phyloP scores from a whole-genome alignment of 1,139 yeast species.

The Suhomyces maxii region DNA sequence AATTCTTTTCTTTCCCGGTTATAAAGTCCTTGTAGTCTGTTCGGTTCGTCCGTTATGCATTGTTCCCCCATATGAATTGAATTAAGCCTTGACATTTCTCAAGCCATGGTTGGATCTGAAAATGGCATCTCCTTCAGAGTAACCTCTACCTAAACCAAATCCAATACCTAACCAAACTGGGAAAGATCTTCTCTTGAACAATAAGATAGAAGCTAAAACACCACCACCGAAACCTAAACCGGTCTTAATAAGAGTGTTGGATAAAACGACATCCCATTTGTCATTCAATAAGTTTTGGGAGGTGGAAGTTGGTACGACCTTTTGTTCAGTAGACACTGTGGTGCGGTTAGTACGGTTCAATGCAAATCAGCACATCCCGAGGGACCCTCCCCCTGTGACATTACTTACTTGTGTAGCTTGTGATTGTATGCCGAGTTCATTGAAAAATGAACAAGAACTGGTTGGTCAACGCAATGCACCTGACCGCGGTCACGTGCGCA shows the following conservation, averaged over 20 bases:
- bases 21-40: neutral
- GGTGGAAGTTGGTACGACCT: slow-evolving; percentile 31
- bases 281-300: slow-evolving; percentile 69
- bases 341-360: neutral
- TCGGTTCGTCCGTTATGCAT: neutral
- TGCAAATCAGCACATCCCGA: neutral
- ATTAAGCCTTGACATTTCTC: slow-evolving; percentile 66
- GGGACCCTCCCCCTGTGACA: neutral
- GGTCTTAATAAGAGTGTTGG: slow-evolving; percentile 91
- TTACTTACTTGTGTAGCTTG: slow-evolving; percentile 2
- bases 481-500: neutral
- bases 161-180: slow-evolving; percentile 98
- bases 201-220: slow-evolving; percentile 85
- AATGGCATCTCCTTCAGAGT: slow-evolving; percentile 96
- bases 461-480: slow-evolving; percentile 10
- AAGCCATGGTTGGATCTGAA: slow-evolving; percentile 80
- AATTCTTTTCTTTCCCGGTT: no score
- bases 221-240: slow-evolving; percentile 99
- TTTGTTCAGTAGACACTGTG: slow-evolving; percentile 18
- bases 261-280: slow-evolving; percentile 96
- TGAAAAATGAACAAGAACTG: slow-evolving; percentile 11
- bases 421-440: neutral
- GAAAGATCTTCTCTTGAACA: slow-evolving; percentile 91
- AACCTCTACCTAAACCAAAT: slow-evolving; percentile 95
- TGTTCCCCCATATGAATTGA: slow-evolving; percentile 5